Conservation (phyloP, 805 yeast species). For the Ogataea corticis region DNA sequence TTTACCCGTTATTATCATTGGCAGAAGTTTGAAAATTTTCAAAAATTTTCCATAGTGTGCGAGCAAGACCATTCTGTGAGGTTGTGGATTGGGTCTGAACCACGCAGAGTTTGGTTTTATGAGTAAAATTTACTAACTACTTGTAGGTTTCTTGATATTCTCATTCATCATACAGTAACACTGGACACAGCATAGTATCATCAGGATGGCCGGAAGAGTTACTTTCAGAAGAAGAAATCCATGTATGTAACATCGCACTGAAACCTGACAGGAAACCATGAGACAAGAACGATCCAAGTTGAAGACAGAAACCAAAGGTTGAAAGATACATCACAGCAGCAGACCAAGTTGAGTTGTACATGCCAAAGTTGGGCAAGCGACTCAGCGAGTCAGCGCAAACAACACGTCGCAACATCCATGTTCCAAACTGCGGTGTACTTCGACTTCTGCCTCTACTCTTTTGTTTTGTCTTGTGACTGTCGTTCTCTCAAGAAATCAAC, state of each 20-base stretch:
- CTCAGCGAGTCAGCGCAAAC: too few species aligned
- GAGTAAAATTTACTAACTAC: background rate
- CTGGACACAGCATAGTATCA: slow-evolving; percentile 12
- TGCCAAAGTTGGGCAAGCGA: too few species aligned
- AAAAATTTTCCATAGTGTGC: slow-evolving; percentile 13
- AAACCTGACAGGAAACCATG: background rate
- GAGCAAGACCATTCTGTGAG: background rate
- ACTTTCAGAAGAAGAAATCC: slow-evolving; percentile 99
- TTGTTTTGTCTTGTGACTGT: too few species aligned
- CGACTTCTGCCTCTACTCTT: too few species aligned
- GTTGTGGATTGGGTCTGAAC: background rate
- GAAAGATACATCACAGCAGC: too few species aligned
- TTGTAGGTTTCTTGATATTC: background rate
- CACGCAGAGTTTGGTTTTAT: background rate
- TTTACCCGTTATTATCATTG: slow-evolving; percentile 1
- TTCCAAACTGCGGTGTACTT: too few species aligned
- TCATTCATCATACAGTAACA: slow-evolving; percentile 7
- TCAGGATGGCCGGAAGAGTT: slow-evolving; percentile 96
- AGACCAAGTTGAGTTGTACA: too few species aligned
- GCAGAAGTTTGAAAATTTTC: slow-evolving; percentile 7
- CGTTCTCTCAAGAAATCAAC: background rate
- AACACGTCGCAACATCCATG: too few species aligned
- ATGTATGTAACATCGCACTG: slow-evolving; percentile 64
- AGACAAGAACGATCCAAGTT: too few species aligned
- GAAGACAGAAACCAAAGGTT: too few species aligned